A percentile compares a stretch with the other conserved stretches of the same genome.
Evolutionary conservation across 495 filamentous ascomycete species (phyloP).

Genomic region (Glarea lozoyensis): DNA sequence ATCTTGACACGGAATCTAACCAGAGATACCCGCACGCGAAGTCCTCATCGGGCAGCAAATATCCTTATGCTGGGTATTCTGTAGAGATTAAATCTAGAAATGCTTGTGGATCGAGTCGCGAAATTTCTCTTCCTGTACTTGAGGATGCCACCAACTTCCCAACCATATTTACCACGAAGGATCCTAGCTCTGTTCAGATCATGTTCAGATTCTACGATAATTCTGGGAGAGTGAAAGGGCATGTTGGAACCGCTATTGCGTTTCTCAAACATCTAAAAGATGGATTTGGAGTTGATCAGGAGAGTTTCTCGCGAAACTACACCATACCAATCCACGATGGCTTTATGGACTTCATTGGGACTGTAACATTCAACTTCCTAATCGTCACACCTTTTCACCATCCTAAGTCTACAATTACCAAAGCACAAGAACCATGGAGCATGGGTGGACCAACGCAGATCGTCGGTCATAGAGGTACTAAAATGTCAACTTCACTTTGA

Average conservation of each 20-base stretch:
- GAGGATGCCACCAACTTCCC: constrained; percentile 24
- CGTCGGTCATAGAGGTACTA: constrained; percentile 26
- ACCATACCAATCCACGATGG: constrained; percentile 24
- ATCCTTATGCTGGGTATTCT: constrained; percentile 4
- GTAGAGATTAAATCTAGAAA: constrained; percentile 7
- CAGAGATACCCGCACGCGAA: too few relatives aligned
- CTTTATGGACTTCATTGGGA: constrained; percentile 23
- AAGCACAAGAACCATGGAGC: neutral
- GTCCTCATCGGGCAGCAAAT: too few relatives aligned
- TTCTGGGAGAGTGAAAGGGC: neutral
- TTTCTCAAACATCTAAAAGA: constrained; percentile 12
- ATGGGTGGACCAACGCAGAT: constrained; percentile 5
- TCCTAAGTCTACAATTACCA: constrained; percentile 2
- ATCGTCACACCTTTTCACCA: constrained; percentile 19
- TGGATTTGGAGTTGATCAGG: constrained; percentile 18
- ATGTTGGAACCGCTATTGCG: constrained; percentile 18
- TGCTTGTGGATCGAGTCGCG: constrained; percentile 3
- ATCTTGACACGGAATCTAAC: neutral
- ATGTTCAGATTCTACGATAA: constrained; percentile 19
- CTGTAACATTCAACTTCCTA: constrained; percentile 24
- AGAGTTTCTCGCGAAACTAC: constrained; percentile 24
- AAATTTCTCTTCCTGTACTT: constrained; percentile 21
- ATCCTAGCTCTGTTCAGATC: constrained; percentile 10
- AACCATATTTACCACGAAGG: constrained; percentile 15
- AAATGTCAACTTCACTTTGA: neutral